phyloP scores from a whole-genome alignment of 2,329 filamentous ascomycete genomes.

The Hypoxylon sp. region DNA sequence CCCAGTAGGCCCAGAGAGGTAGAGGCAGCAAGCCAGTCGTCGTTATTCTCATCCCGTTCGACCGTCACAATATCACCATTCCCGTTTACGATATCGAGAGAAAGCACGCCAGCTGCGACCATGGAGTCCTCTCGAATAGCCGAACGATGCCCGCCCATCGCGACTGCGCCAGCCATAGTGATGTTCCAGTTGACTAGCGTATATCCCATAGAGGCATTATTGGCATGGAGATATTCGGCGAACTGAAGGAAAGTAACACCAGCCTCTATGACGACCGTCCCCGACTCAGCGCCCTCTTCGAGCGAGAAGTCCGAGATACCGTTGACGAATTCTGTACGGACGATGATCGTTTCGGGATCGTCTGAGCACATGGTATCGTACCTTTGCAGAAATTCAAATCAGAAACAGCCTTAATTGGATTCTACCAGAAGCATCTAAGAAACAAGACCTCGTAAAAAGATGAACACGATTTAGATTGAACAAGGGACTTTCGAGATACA shows the following conservation, averaged over 20 bases:
- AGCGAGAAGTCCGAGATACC: constrained; percentile 62
- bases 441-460: neutral
- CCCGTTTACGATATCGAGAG: constrained; percentile 66
- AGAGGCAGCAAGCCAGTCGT: constrained; percentile 67
- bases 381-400: constrained; percentile 50
- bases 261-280: constrained; percentile 65
- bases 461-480: neutral
- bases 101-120: constrained; percentile 64
- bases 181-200: constrained; percentile 70
- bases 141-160: constrained; percentile 67
- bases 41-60: constrained; percentile 59
- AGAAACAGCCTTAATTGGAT: constrained; percentile 12
- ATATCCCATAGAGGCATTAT: constrained; percentile 64
- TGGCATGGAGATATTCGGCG: constrained; percentile 64
- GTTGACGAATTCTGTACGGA: constrained; percentile 63
- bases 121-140: constrained; percentile 65
- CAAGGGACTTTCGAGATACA: neutral
- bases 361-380: constrained; percentile 69
- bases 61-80: constrained; percentile 61
- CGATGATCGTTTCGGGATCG: constrained; percentile 62
- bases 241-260: constrained; percentile 68
- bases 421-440: neutral
- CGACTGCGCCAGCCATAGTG: constrained; percentile 65
- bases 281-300: constrained; percentile 55
- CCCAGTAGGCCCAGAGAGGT: constrained; percentile 66